A percentile compares a stretch with the other conserved stretches of the same genome.
phyloP scores from a whole-genome alignment of 2,329 filamentous ascomycete species.

The Xylariaceae sp. region DNA sequence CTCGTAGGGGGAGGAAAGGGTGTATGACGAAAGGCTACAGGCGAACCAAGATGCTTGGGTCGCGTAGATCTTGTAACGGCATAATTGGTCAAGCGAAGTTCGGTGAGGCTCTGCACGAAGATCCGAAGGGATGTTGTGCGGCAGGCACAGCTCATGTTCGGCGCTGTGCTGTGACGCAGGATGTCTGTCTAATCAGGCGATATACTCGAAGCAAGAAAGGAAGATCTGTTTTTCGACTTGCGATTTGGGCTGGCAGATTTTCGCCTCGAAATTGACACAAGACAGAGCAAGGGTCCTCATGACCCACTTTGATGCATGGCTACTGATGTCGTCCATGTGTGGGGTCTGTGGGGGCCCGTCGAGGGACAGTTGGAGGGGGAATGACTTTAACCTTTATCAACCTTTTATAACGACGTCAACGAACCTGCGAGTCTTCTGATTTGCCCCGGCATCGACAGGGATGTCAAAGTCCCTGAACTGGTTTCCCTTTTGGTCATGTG shows the following conservation, averaged over 20 bases:
- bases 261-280: neutral
- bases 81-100: constrained; percentile 33
- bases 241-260: neutral
- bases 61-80: constrained; percentile 20
- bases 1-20: constrained; percentile 22
- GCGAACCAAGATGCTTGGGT: constrained; percentile 21
- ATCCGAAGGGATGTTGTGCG: constrained; percentile 51
- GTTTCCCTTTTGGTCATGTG: neutral
- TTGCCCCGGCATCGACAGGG: neutral
- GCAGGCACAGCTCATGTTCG: constrained; percentile 55
- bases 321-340: no score
- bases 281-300: constrained; percentile 4
- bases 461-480: neutral
- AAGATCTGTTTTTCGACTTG: constrained; percentile 1
- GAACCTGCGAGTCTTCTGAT: neutral
- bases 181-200: neutral
- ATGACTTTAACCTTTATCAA: neutral
- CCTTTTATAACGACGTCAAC: constrained; percentile 1
- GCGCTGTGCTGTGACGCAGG: neutral
- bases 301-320: no score
- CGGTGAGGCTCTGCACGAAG: constrained; percentile 54
- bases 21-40: constrained; percentile 15
- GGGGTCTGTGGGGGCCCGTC: no score
- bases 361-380: no score
- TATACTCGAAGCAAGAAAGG: neutral